Conservation (phyloP, 2,329 filamentous ascomycete genomes). For the Alternaria sp. region DNA sequence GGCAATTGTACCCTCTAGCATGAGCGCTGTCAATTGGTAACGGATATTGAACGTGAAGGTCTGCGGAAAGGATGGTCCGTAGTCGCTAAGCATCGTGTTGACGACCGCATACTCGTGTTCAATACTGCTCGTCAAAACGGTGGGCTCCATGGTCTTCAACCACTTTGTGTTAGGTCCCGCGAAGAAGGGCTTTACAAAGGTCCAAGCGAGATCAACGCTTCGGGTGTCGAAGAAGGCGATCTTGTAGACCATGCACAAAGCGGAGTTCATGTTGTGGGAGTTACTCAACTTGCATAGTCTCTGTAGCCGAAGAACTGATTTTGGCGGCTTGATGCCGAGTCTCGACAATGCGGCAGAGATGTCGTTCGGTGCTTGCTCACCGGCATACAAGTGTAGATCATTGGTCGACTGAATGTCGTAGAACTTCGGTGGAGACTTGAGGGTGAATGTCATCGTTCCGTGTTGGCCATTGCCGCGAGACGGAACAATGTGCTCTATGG, state of each 20-base stretch:
- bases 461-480: slow-evolving; percentile 27
- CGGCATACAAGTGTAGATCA: slow-evolving; percentile 28
- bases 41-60: slow-evolving; percentile 23
- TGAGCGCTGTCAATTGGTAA: slow-evolving; percentile 34
- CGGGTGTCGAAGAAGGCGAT: slow-evolving; percentile 27
- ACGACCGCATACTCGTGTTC: slow-evolving; percentile 65
- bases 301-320: slow-evolving; percentile 18
- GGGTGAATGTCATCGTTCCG: slow-evolving; percentile 44
- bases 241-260: slow-evolving; percentile 60
- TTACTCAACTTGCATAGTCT: slow-evolving; percentile 48
- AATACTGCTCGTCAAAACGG: slow-evolving; percentile 64
- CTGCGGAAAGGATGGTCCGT: neutral
- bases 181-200: slow-evolving; percentile 31
- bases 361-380: slow-evolving; percentile 3
- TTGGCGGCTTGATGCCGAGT: slow-evolving; percentile 5
- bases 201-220: slow-evolving; percentile 43
- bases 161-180: slow-evolving; percentile 18
- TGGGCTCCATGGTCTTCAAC: slow-evolving; percentile 36
- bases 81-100: slow-evolving; percentile 57
- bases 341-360: neutral
- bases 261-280: slow-evolving; percentile 49
- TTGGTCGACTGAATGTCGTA: slow-evolving; percentile 32
- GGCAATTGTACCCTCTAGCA: slow-evolving; percentile 32
- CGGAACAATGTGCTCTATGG: slow-evolving; percentile 47
- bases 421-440: slow-evolving; percentile 50